Conservation (phyloP, 2,329 filamentous ascomycete genomes). For the Venturia effusa region DNA sequence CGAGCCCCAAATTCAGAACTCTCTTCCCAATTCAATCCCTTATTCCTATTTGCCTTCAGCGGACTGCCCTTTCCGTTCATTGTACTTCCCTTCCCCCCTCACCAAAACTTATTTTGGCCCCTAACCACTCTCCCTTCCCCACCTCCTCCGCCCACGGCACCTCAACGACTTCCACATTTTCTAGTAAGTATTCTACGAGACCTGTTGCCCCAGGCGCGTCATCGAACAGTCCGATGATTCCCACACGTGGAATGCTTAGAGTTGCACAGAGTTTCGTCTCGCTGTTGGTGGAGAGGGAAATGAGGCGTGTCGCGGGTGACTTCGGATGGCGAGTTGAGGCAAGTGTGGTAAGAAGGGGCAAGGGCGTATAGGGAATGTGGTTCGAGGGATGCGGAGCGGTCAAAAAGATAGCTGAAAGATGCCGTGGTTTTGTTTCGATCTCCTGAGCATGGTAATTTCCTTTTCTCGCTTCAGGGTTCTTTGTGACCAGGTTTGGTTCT, state of each 20-base stretch:
- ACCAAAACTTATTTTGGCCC: not conserved
- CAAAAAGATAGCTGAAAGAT: not conserved
- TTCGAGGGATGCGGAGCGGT: not conserved
- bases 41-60: not conserved
- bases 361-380: slow-evolving; percentile 45
- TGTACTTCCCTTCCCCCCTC: not conserved
- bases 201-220: slow-evolving; percentile 47
- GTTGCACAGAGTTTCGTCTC: slow-evolving; percentile 46
- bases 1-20: not conserved
- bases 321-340: slow-evolving; percentile 35
- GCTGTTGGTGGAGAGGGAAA: slow-evolving; percentile 51
- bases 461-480: not conserved
- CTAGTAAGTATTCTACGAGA: slow-evolving; percentile 45
- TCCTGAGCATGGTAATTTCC: not conserved
- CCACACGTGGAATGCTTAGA: slow-evolving; percentile 53
- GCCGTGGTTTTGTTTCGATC: not conserved
- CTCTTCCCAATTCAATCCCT: not conserved
- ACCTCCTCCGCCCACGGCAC: slow-evolving; percentile 47
- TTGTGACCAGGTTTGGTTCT: not conserved
- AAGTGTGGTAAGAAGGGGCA: slow-evolving; percentile 43
- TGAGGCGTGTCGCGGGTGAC: slow-evolving; percentile 40
- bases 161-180: slow-evolving; percentile 41
- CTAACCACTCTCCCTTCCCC: slow-evolving; percentile 2
- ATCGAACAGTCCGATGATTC: slow-evolving; percentile 49
- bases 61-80: not conserved